phyloP scores from a whole-genome alignment of 1,139 yeast genomes.

The Taiozyma onychis region DNA sequence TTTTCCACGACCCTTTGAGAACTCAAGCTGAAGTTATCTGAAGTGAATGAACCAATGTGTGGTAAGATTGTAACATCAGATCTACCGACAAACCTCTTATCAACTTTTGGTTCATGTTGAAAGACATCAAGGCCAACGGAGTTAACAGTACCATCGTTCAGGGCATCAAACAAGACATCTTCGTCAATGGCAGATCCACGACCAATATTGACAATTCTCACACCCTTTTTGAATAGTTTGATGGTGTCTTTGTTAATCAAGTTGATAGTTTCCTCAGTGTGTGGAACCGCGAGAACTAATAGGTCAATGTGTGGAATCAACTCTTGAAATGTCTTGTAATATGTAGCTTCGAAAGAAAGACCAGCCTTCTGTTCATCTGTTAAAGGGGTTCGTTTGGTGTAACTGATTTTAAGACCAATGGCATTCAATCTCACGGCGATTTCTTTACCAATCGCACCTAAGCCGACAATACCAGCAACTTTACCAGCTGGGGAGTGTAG shows the following conservation, averaged over 20 bases:
- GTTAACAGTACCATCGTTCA: slow-evolving; percentile 59
- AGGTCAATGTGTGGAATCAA: slow-evolving; percentile 43
- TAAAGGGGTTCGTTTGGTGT: slow-evolving; percentile 51
- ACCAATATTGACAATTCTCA: slow-evolving; percentile 72
- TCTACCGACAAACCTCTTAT: slow-evolving; percentile 45
- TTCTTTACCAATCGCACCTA: slow-evolving; percentile 69
- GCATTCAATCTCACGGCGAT: slow-evolving; percentile 51
- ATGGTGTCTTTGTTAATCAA: slow-evolving; percentile 48
- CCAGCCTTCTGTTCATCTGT: slow-evolving; percentile 29
- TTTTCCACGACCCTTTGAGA: slow-evolving; percentile 6
- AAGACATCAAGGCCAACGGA: slow-evolving; percentile 79
- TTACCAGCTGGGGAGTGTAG: slow-evolving; percentile 53
- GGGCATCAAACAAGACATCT: slow-evolving; percentile 58
- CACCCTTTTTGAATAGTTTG: slow-evolving; percentile 42
- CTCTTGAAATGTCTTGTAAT: slow-evolving; percentile 33
- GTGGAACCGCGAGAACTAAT: slow-evolving; percentile 65
- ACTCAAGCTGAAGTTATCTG: slow-evolving; percentile 3
- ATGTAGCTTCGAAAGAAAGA: slow-evolving; percentile 43
- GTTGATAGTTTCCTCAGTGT: slow-evolving; percentile 50
- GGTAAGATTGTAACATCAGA: slow-evolving; percentile 66
- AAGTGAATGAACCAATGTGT: slow-evolving; percentile 45
- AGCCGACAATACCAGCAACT: slow-evolving; percentile 64
- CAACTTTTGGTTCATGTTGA: slow-evolving; percentile 58
- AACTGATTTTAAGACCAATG: slow-evolving; percentile 64
- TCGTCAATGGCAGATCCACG: slow-evolving; percentile 76